phyloP scores from a whole-genome alignment of 805 yeast species.

The Dipodascus geniculatus region DNA sequence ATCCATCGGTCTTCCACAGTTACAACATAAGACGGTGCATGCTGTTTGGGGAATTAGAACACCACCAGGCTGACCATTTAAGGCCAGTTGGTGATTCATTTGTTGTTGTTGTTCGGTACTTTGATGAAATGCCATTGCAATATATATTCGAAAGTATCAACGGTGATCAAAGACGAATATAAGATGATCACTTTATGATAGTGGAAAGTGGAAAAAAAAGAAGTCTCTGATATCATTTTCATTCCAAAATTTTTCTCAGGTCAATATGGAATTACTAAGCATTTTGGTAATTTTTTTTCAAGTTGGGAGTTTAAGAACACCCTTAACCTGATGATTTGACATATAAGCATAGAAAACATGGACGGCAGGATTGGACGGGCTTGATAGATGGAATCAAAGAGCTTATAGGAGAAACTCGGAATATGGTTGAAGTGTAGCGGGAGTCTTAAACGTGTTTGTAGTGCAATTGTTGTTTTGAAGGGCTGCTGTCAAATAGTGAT shows the following conservation, averaged over 20 bases:
- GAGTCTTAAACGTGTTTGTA: too few relatives aligned
- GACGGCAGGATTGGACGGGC: too few relatives aligned
- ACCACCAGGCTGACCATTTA: not conserved
- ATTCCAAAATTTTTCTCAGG: not conserved
- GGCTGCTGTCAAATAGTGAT: too few relatives aligned
- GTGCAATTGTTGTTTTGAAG: too few relatives aligned
- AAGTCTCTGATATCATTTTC: not conserved
- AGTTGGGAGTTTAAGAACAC: not conserved
- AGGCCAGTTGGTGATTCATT: not conserved
- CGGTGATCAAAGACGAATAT: too few relatives aligned
- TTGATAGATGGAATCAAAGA: too few relatives aligned
- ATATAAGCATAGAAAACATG: too few relatives aligned
- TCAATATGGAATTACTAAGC: not conserved
- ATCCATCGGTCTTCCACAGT: conserved; percentile 98
- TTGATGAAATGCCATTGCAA: not conserved
- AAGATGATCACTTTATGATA: too few relatives aligned
- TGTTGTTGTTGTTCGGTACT: not conserved
- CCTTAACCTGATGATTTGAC: not conserved
- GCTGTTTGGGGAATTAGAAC: conserved; percentile 1
- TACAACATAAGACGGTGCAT: conserved; percentile 48
- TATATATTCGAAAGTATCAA: too few relatives aligned
- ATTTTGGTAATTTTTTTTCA: not conserved
- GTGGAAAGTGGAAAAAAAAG: not conserved
- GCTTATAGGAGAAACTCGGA: too few relatives aligned
- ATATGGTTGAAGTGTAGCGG: too few relatives aligned